Conservation (phyloP, 1,139 yeast species). For the Zygoascus hellenicus region DNA sequence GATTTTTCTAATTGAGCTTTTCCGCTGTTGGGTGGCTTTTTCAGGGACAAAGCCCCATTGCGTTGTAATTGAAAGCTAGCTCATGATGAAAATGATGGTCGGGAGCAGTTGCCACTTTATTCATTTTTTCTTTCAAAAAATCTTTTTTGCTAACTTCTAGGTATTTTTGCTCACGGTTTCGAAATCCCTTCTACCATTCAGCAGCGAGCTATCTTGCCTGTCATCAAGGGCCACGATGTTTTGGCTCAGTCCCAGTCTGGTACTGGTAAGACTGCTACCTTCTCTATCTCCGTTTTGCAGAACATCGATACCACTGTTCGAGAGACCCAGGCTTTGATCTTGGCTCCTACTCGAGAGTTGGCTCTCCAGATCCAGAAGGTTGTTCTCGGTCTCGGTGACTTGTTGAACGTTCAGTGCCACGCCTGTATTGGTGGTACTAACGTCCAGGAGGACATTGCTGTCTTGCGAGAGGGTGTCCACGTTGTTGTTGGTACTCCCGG, state of each 20-base stretch:
- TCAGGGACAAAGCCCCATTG: background rate
- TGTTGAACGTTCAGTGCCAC: constrained; percentile 90
- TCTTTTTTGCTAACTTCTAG: constrained; percentile 19
- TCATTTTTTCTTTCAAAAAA: background rate
- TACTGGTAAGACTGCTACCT: constrained; percentile 99
- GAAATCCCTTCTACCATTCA: constrained; percentile 97
- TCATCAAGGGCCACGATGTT: constrained; percentile 94
- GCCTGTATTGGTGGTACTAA: constrained; percentile 99
- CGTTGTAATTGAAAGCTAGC: background rate
- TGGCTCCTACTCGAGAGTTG: constrained; percentile 98
- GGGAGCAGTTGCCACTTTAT: background rate
- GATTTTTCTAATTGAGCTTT: background rate
- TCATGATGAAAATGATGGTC: background rate
- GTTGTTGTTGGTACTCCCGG: constrained; percentile 99
- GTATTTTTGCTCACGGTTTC: constrained; percentile 96
- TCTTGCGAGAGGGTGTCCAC: constrained; percentile 90
- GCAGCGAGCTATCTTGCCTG: constrained; percentile 96
- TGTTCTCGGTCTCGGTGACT: constrained; percentile 87
- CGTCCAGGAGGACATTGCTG: constrained; percentile 84
- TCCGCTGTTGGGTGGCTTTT: background rate
- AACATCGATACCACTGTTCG: constrained; percentile 56
- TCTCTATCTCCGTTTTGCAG: constrained; percentile 94
- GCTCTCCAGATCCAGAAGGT: constrained; percentile 98
- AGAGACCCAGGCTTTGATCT: constrained; percentile 71
- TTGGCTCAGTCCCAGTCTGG: constrained; percentile 99